A percentile compares a stretch with the other conserved stretches of the same genome.
Evolutionary conservation across 345 rosid genomes (phyloP).

Genomic region (Anacardium occidentale): DNA sequence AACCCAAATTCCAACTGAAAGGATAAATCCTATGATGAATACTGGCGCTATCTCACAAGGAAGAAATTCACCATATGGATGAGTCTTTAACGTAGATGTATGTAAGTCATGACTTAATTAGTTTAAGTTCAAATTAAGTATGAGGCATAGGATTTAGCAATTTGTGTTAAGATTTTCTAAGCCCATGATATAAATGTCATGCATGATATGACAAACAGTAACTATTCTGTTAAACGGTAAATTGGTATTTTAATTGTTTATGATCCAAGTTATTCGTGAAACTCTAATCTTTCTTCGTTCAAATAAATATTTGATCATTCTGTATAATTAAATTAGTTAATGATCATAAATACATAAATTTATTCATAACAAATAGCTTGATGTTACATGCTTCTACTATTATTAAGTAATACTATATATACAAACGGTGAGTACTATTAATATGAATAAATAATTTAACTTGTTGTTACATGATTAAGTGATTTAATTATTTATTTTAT

Average conservation of each 20-base stretch:
- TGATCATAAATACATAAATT: no score
- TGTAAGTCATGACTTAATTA: conserved; percentile 18
- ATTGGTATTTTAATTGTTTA: conserved; percentile 8
- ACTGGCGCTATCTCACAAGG: conserved; percentile 48
- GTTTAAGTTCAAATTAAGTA: no score
- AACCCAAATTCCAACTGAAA: conserved; percentile 43
- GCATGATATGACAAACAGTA: conserved; percentile 19
- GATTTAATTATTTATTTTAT: no score
- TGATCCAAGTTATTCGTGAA: not conserved
- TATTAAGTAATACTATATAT: no score
- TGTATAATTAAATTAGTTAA: no score
- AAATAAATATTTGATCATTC: not conserved
- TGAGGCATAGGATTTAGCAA: conserved; percentile 23
- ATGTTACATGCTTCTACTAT: no score
- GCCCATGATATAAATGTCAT: conserved; percentile 20
- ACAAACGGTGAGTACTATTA: no score
- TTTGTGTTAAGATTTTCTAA: conserved; percentile 23
- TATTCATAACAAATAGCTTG: no score
- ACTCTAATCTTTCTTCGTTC: not conserved
- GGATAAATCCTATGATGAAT: conserved; percentile 57
- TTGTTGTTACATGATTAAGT: no score
- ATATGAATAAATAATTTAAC: no score
- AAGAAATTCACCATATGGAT: conserved; percentile 62
- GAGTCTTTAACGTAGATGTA: conserved; percentile 13
- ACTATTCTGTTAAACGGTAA: conserved; percentile 12